Base-by-base conservation (phyloP, 768 basidiomycete species). In the Calocera viscosa region DNA sequence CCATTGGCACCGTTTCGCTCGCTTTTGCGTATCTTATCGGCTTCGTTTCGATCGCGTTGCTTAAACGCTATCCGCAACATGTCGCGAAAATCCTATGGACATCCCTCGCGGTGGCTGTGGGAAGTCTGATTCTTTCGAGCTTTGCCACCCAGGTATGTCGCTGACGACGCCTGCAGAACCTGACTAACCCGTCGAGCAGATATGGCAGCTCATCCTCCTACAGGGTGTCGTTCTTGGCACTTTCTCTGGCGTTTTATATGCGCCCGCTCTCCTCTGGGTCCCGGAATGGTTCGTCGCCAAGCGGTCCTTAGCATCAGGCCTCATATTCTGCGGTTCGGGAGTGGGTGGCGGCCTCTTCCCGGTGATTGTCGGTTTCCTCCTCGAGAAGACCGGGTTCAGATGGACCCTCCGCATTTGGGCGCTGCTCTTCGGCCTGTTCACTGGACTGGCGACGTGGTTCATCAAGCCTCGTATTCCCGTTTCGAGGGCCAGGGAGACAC, bases 351-450 rank as follows among this genome's bases (percentile, higher is more conserved):
- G 63, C 49, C 16, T 64, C 16, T 67, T 67, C 66, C 66, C 65
- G 2, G 12, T 39, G 2, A 5, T 67, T 17, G 14, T 63, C 16
- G 35, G 34, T 14, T 8, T 64, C 7, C 66, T 67, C 19, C 32
- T 34, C 38, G 35, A 38, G 2, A 63, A 19, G 22, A 35, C 10
- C 60, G 41, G 65, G 3, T 67, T 53, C 26, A 2, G 49, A 19
- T 67, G 66, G 66, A 67, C 66, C 8, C 49, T 67, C 16, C 35
- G 66, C n/a, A 67, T 67, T 2, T 67, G 33, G 34, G 49, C 38
- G 28, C 16, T 63, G 3, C n/a, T 64, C 11, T 32, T 67, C 30
- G 49, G 14, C 7, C 3, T 63, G 11, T 63, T 63, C 19, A 41
- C 28, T 8, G 33, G 33, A 16, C 24, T 63, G 8, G 66, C 66